Conservation (phyloP, 768 basidiomycete genomes). For the Hemileccinum impolitum region DNA sequence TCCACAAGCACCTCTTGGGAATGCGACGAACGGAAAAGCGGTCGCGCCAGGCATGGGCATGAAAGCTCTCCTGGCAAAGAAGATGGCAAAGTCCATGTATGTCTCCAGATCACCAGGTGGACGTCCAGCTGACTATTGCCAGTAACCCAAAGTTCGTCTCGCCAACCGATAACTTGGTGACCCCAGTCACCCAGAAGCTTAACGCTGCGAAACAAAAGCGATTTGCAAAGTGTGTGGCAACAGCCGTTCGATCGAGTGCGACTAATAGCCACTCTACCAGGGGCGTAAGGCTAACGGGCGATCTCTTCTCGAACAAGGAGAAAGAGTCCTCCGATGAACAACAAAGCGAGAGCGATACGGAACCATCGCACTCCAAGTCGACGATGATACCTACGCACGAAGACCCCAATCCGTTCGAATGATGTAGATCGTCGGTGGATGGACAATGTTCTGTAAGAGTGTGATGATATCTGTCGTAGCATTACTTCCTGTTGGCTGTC, state of each 20-base stretch:
- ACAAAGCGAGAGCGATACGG: constrained; percentile 38
- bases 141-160: constrained; percentile 90
- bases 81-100: constrained; percentile 84
- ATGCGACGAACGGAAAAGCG: constrained; percentile 48
- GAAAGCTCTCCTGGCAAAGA: constrained; percentile 91
- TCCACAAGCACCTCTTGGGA: constrained; percentile 79
- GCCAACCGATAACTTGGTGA: constrained; percentile 94
- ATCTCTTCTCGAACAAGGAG: constrained; percentile 48
- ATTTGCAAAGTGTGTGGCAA: constrained; percentile 71
- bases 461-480: constrained; percentile 24
- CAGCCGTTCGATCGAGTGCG: constrained; percentile 1
- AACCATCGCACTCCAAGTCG: constrained; percentile 32
- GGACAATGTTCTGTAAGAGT: constrained; percentile 26
- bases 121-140: constrained; percentile 10
- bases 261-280: constrained; percentile 31
- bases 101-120: constrained; percentile 28
- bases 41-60: constrained; percentile 75
- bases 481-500: constrained; percentile 22
- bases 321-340: constrained; percentile 33
- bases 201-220: constrained; percentile 90
- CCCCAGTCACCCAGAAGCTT: constrained; percentile 90
- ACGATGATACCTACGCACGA: constrained; percentile 38
- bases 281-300: constrained; percentile 55
- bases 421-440: constrained; percentile 5
- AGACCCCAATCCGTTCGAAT: constrained; percentile 71